Base-by-base conservation (phyloP, 257 asterid species). In the Henckelia pumila region DNA sequence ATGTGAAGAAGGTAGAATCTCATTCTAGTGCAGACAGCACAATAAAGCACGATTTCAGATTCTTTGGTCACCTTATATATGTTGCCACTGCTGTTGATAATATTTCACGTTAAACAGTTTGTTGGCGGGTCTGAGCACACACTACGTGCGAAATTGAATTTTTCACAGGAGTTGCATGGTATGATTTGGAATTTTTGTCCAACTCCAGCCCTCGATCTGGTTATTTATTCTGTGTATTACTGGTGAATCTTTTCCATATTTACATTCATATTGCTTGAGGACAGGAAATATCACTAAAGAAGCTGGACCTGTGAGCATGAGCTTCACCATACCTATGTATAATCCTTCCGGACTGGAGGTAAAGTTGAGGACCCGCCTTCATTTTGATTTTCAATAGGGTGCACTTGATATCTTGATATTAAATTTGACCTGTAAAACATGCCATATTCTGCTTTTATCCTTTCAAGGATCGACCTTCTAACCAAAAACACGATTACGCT, bases 301-400 rank as follows among this genome's bases (percentile, higher is more conserved):
- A 82, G 99, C 99, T 58, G 99, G 99, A 37, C 99, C 99, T 37
- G 97, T 94, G 73, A 91, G 96, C 81, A 87, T 94, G 96, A 91
- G 93, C 58, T 94, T 94, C 83, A 94, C 96, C 44, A 87, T 94
- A 77, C 99, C 99, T 16, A 94, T 94, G 99, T 77, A 94, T 73
- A 94, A 94, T 76, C 95, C 96, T 72, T 94, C 99, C 64, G 84
- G 96, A 85, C 95, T 94, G 67, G 96, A 91, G 97, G 99, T 94
- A 80, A 72, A 63, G 57, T 17, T 67, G 50, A 7, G 53, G 53
- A 5, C 16, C 2, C 53, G 3, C 53, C 53, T 47, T 59, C 1
- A 24, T 26, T 26, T 59, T 59, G 40, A 59, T 28, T 59, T 58
- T 26, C 13, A 59, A 6, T 1, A 47, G 16, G 53, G 53, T 47